Percentiles rank a stretch among this genome's conserved stretches.
Evolutionary conservation across 148 eudicot genomes (phyloP).

Genomic region (Nepenthes gracilis): DNA sequence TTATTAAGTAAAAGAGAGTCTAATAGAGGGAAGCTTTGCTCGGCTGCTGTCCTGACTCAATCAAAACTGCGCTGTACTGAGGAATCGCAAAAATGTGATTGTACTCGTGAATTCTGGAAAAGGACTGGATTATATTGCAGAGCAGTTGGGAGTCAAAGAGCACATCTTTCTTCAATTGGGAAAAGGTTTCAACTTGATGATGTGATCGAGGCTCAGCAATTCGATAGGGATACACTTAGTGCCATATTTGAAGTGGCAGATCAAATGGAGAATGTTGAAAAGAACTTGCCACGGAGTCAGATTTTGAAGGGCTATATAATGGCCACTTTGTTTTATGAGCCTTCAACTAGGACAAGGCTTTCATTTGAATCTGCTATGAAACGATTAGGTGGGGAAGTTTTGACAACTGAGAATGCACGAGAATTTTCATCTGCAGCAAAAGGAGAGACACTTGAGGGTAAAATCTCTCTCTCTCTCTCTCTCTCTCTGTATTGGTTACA

Average conservation of each 20-base stretch:
- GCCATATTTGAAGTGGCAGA: conserved; percentile 83
- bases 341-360: conserved; percentile 94
- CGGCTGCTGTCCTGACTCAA: conserved; percentile 1
- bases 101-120: conserved; percentile 11
- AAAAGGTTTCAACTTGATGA: conserved; percentile 72
- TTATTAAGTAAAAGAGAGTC: conserved; percentile 9
- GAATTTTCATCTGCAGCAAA: conserved; percentile 98
- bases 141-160: conserved; percentile 25
- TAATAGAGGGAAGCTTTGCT: conserved; percentile 3
- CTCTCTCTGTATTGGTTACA: not conserved
- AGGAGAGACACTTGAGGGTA: conserved; percentile 98
- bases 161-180: conserved; percentile 28
- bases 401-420: conserved; percentile 94
- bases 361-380: conserved; percentile 99
- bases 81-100: conserved; percentile 11
- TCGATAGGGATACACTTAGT: conserved; percentile 69
- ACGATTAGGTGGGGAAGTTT: conserved; percentile 91
- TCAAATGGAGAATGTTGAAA: conserved; percentile 84
- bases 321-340: conserved; percentile 98
- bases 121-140: conserved; percentile 27
- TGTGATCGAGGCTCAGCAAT: conserved; percentile 89
- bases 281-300: conserved; percentile 63
- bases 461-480: not conserved
- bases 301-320: conserved; percentile 78
- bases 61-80: conserved; percentile 9